phyloP scores from a whole-genome alignment of 139 green algal species.

The Chlorella sp. region DNA sequence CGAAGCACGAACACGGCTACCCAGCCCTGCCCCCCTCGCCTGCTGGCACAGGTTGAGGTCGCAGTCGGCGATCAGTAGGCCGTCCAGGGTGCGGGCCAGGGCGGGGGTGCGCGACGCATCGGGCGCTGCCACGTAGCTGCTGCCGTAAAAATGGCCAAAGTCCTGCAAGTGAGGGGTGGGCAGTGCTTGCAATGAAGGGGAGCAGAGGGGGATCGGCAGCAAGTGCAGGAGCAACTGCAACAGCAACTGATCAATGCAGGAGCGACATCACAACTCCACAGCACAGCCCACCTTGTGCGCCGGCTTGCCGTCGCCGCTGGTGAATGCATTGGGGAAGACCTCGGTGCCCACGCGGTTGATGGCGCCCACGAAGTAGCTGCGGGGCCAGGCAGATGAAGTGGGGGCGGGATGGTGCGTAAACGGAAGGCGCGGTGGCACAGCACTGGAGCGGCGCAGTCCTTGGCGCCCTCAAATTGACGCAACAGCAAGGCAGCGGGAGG shows the following conservation, averaged over 20 bases:
- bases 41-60: slow-evolving; percentile 96
- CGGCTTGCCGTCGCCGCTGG: slow-evolving; percentile 88
- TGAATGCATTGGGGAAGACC: slow-evolving; percentile 95
- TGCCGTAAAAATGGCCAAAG: slow-evolving; percentile 96
- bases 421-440: too few relatives aligned
- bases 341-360: slow-evolving; percentile 98
- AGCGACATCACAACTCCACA: too few relatives aligned
- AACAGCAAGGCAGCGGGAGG: too few relatives aligned
- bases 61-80: slow-evolving; percentile 89
- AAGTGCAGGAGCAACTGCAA: background rate
- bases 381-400: too few relatives aligned
- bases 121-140: slow-evolving; percentile 92
- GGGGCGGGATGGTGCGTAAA: too few relatives aligned
- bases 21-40: slow-evolving; percentile 61
- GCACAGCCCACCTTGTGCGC: slow-evolving; percentile 81
- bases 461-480: too few relatives aligned
- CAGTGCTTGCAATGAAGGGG: too few relatives aligned
- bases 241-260: too few relatives aligned
- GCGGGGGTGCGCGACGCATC: slow-evolving; percentile 86
- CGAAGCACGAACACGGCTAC: too few relatives aligned
- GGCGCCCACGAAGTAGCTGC: slow-evolving; percentile 39
- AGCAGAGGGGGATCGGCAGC: too few relatives aligned
- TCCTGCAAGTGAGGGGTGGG: slow-evolving; percentile 55
- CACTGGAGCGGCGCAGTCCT: too few relatives aligned
- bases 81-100: slow-evolving; percentile 82